These are phyloP conservation scores for Aspergillus udagawae DNA, from an alignment of 2,329 filamentous ascomycete species.

Conservation along the genomic window DNA sequence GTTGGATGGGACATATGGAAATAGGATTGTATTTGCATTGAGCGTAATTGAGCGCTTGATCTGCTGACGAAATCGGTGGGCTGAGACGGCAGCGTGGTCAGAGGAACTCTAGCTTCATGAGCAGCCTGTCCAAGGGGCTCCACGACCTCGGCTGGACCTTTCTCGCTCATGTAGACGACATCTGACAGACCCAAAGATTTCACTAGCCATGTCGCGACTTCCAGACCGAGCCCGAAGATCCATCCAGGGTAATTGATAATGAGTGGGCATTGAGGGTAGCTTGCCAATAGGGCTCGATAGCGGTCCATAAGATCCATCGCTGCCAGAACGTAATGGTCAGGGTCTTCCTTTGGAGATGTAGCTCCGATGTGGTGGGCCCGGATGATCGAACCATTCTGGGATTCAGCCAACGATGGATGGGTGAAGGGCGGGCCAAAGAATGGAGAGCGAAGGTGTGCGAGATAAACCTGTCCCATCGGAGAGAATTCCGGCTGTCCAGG, in stretches of 20 bases:
- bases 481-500: slow-evolving; percentile 57
- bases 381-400: slow-evolving; percentile 37
- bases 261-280: slow-evolving; percentile 44
- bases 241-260: slow-evolving; percentile 57
- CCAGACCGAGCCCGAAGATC: slow-evolving; percentile 51
- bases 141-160: slow-evolving; percentile 43
- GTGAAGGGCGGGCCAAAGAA: slow-evolving; percentile 56
- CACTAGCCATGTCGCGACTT: slow-evolving; percentile 47
- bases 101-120: slow-evolving; percentile 28
- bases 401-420: slow-evolving; percentile 42
- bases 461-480: slow-evolving; percentile 56
- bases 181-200: slow-evolving; percentile 46
- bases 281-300: slow-evolving; percentile 41
- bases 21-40: slow-evolving; percentile 60
- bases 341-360: slow-evolving; percentile 52
- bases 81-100: slow-evolving; percentile 47
- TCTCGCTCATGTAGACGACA: slow-evolving; percentile 51
- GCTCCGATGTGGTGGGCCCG: slow-evolving; percentile 53
- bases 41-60: slow-evolving; percentile 49
- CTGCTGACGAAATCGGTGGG: slow-evolving; percentile 42
- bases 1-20: slow-evolving; percentile 47
- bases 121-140: slow-evolving; percentile 40
- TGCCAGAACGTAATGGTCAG: slow-evolving; percentile 53
- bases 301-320: slow-evolving; percentile 50
- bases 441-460: slow-evolving; percentile 49